A percentile compares a stretch with the other conserved stretches of the same genome.
These are phyloP conservation scores for Globisporangium iwayamae DNA, from an alignment of 352 stramenopile genomes.

Conservation along the genomic window DNA sequence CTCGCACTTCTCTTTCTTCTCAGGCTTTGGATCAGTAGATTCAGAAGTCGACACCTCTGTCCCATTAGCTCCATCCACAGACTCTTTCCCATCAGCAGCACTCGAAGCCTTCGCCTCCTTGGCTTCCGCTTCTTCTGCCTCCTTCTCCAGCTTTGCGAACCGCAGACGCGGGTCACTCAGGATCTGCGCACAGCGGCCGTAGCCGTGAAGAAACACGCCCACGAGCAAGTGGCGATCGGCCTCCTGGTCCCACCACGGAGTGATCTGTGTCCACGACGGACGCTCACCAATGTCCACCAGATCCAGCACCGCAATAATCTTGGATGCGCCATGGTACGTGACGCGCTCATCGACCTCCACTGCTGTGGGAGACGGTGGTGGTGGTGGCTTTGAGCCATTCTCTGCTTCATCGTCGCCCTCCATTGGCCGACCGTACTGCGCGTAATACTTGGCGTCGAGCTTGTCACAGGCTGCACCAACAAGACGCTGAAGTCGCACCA, in stretches of 20 bases:
- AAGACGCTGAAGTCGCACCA: constrained; percentile 67
- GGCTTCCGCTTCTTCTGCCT: constrained; percentile 22
- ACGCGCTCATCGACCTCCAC: constrained; percentile 75
- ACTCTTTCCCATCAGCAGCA: not conserved
- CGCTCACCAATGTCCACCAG: constrained; percentile 67
- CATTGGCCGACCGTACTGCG: constrained; percentile 11
- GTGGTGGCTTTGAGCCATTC: constrained; percentile 4
- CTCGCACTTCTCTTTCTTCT: constrained; percentile 21
- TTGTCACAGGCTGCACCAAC: constrained; percentile 54
- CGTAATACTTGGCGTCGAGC: constrained; percentile 50
- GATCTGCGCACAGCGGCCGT: constrained; percentile 83
- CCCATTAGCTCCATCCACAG: not conserved
- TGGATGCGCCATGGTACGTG: constrained; percentile 64
- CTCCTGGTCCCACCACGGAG: constrained; percentile 81
- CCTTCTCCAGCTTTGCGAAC: constrained; percentile 66
- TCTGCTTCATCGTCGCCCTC: constrained; percentile 3
- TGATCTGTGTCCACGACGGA: constrained; percentile 81
- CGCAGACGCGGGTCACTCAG: constrained; percentile 65
- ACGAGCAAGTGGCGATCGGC: constrained; percentile 76
- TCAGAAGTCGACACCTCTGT: constrained; percentile 6
- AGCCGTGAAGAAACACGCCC: constrained; percentile 84
- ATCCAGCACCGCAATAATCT: constrained; percentile 54
- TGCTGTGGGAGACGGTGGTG: constrained; percentile 22
- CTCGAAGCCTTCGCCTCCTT: not conserved
- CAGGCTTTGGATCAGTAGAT: not conserved